phyloP scores from a whole-genome alignment of 768 basidiomycete genomes.

The Suillus decipiens region DNA sequence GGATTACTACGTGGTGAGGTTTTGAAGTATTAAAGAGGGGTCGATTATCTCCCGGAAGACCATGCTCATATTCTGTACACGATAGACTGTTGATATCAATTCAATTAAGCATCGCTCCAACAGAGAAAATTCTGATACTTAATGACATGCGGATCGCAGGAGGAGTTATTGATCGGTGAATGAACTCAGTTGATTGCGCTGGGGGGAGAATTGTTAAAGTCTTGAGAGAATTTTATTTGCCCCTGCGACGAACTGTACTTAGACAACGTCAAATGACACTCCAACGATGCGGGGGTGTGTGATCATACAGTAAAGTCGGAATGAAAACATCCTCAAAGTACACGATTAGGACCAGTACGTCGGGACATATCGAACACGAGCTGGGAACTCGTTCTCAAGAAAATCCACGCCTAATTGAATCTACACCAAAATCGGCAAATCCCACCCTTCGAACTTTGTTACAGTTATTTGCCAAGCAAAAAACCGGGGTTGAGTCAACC shows the following conservation, averaged over 20 bases:
- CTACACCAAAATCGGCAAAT: conserved; percentile 1
- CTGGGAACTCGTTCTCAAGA: background rate
- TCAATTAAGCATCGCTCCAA: background rate
- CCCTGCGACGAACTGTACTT: background rate
- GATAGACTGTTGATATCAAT: no score
- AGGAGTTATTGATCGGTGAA: background rate
- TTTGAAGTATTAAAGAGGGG: background rate
- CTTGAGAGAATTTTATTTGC: background rate
- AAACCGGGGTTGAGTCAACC: background rate
- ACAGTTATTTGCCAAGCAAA: conserved; percentile 5
- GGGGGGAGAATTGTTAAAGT: background rate
- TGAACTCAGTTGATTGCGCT: background rate
- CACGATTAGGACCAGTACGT: background rate
- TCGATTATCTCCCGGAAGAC: background rate
- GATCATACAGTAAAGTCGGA: no score
- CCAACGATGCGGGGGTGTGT: background rate
- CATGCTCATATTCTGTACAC: no score
- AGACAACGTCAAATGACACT: background rate
- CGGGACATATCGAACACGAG: background rate
- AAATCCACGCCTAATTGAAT: conserved; percentile 7
- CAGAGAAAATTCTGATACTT: background rate
- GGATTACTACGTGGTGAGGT: background rate
- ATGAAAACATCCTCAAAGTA: background rate
- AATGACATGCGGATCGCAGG: background rate
- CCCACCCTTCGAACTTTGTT: conserved; percentile 3